Percentiles rank a stretch among this genome's conserved stretches.
Conservation (phyloP, 2,329 filamentous ascomycete species). For the Podosphaera fusca region DNA sequence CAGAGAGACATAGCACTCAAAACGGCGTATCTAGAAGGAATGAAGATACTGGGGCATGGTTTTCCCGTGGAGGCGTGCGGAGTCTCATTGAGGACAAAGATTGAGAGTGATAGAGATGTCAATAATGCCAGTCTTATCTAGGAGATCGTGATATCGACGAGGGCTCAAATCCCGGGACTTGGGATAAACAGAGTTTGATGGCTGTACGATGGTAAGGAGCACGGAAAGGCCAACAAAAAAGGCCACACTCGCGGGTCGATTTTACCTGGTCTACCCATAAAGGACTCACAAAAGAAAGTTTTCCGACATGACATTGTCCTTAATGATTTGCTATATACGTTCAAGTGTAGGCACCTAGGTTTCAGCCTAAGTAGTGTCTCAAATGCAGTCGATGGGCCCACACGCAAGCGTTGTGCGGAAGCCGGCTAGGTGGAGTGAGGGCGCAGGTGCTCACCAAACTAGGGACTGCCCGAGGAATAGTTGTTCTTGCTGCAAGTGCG, state of each 20-base stretch:
- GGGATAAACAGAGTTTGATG: background rate
- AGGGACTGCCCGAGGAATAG: background rate
- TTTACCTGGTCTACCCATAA: background rate
- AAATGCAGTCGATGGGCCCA: background rate
- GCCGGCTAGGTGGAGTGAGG: background rate
- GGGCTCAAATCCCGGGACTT: background rate
- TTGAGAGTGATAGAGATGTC: background rate
- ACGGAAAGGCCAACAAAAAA: background rate
- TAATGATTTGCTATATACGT: background rate
- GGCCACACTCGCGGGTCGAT: background rate
- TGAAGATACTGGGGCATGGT: background rate
- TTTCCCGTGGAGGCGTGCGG: background rate
- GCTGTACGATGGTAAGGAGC: background rate
- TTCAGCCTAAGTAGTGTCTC: background rate
- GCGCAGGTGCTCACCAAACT: background rate
- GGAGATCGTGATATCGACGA: background rate
- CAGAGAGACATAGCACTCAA: background rate
- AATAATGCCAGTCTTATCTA: background rate
- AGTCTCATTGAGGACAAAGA: background rate
- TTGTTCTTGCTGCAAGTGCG: background rate
- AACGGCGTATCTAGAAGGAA: background rate
- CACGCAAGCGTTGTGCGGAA: background rate
- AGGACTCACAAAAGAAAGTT: background rate
- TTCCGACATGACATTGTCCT: background rate
- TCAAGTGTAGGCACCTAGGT: background rate